A percentile compares a stretch with the other conserved stretches of the same genome.
phyloP scores from a whole-genome alignment of 495 filamentous ascomycete species.

The Penicillium antarcticum region DNA sequence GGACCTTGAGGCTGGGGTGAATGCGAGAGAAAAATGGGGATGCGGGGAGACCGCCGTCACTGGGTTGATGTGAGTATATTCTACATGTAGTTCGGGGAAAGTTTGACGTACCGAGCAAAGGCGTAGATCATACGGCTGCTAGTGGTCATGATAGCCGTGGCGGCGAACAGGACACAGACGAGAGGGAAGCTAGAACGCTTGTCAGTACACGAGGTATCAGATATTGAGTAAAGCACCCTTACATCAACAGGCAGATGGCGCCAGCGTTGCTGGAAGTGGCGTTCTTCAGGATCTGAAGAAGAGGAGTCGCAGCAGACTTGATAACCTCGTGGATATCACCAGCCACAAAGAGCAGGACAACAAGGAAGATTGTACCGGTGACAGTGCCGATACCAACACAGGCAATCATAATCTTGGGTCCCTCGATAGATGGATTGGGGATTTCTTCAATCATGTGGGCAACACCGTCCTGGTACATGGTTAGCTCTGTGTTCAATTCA shows the following conservation, averaged over 20 bases:
- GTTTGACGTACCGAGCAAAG: constrained; percentile 51
- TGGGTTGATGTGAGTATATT: constrained; percentile 14
- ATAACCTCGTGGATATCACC: constrained; percentile 60
- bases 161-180: constrained; percentile 68
- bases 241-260: constrained; percentile 67
- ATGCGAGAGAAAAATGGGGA: constrained; percentile 62
- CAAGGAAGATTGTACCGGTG: constrained; percentile 67
- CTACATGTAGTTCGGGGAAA: no score
- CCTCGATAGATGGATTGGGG: constrained; percentile 61
- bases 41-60: constrained; percentile 69
- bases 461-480: constrained; percentile 45
- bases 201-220: constrained; percentile 2
- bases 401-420: constrained; percentile 69
- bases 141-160: constrained; percentile 71
- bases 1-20: constrained; percentile 60
- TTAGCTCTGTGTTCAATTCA: constrained; percentile 8
- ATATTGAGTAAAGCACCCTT: constrained; percentile 2
- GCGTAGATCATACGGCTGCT: constrained; percentile 75
- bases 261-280: constrained; percentile 63
- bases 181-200: constrained; percentile 55
- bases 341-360: constrained; percentile 62
- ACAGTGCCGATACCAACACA: constrained; percentile 66
- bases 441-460: constrained; percentile 62
- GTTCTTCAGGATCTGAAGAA: constrained; percentile 68
- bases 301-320: constrained; percentile 55